Base-by-base conservation (phyloP, 148 eudicot genomes). In the Agrostemma githago region DNA sequence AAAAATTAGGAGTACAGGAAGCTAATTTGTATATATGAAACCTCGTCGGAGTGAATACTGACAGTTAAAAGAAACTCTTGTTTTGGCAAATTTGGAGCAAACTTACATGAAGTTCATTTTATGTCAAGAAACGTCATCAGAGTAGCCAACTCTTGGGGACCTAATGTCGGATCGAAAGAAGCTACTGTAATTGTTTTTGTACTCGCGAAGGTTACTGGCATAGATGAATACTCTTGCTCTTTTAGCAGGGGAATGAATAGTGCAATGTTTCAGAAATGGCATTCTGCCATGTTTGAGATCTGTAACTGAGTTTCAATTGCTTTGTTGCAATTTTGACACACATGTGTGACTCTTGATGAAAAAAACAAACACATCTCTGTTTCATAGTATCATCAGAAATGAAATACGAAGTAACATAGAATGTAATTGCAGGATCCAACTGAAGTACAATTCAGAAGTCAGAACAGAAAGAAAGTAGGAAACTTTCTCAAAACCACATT, bases 401-500 rank as follows among this genome's bases (percentile, higher is more conserved):
- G 62, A 58, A 58, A 58, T 59, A 58, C n/a, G 62, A 58, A 58
- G 5, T 54, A 57, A 57, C 61, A 57, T 57, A 57, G 61, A 57
- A 14, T 8, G 62, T 6, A 59, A 59, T 59, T 59, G 26, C 17
- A 58, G 62, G 26, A 59, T 16, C 26, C 62, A 19, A 19, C 62
- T 59, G 17, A 68, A 65, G 34, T 26, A 26, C 34, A 53, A 57
- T 8, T 26, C 66, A 72, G 48, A 66, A 26, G 43, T 66, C 40
- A 75, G 34, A 26, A 26, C 34, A 26, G 34, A 26, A 76, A 76
- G 87, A 80, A 84, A 79, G 85, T 56, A 72, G 74, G 87, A 62
- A 77, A 87, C 81, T 83, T 81, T 77, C 72, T 41, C 76, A 74
- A 39, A 56, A 70, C 58, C 51, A 15, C 8, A 9, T 26, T n/a